A percentile compares a stretch with the other conserved stretches of the same genome.
Evolutionary conservation across 768 basidiomycete species (phyloP).

Genomic region (Lentinula detonsa): DNA sequence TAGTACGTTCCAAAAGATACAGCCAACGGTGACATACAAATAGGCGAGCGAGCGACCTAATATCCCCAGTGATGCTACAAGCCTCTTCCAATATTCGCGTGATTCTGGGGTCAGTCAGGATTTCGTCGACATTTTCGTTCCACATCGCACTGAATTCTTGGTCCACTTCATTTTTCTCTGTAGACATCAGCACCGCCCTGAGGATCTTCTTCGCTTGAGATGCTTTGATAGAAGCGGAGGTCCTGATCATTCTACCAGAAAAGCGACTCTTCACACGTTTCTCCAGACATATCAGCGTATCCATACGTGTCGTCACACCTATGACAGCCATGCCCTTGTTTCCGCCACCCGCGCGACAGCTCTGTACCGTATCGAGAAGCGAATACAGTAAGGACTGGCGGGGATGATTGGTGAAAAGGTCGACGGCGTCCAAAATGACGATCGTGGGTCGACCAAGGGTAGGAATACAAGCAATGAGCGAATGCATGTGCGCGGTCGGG

Average conservation of each 20-base stretch:
- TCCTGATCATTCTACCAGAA: slow-evolving; percentile 84
- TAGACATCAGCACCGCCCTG: slow-evolving; percentile 34
- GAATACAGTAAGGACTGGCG: slow-evolving; percentile 94
- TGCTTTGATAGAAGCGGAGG: slow-evolving; percentile 51
- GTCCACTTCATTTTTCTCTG: slow-evolving; percentile 15
- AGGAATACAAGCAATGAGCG: slow-evolving; percentile 70
- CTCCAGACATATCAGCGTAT: slow-evolving; percentile 84
- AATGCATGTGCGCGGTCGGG: slow-evolving; percentile 65
- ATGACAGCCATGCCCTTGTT: slow-evolving; percentile 77
- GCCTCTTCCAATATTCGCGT: slow-evolving; percentile 47
- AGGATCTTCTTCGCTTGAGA: slow-evolving; percentile 47
- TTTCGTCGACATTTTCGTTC: slow-evolving; percentile 48
- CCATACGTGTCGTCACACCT: slow-evolving; percentile 81
- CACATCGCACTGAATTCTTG: slow-evolving; percentile 34
- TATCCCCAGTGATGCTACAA: slow-evolving; percentile 55
- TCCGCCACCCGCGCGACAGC: slow-evolving; percentile 54
- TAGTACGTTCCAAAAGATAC: not conserved
- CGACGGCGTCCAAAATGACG: slow-evolving; percentile 87
- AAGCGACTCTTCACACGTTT: slow-evolving; percentile 98
- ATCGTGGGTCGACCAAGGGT: slow-evolving; percentile 77
- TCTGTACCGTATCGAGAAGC: slow-evolving; percentile 90
- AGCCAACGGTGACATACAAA: slow-evolving; percentile 40
- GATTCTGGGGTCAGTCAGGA: slow-evolving; percentile 45
- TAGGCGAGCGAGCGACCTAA: slow-evolving; percentile 50
- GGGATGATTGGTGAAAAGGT: slow-evolving; percentile 87